phyloP scores from a whole-genome alignment of 768 basidiomycete species.

The Lactarius akahatsu region DNA sequence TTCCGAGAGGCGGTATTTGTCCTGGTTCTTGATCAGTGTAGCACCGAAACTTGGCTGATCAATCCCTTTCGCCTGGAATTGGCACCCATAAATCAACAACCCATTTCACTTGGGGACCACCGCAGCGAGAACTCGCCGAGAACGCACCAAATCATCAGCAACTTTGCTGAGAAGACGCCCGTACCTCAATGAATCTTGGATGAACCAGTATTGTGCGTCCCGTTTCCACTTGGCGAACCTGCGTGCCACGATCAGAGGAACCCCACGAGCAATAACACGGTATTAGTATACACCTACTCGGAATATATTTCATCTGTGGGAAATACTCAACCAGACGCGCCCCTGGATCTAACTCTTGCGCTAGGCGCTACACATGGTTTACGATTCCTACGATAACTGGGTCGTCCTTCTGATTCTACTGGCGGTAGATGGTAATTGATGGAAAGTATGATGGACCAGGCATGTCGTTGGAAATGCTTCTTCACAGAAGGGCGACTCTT shows the following conservation, averaged over 20 bases:
- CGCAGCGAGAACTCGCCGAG: background rate
- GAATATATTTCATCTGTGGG: too few species aligned
- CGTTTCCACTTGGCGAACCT: too few species aligned
- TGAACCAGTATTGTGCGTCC: too few species aligned
- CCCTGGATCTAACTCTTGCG: background rate
- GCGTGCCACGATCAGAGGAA: too few species aligned
- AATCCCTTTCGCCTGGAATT: background rate
- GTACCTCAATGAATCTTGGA: too few species aligned
- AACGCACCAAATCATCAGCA: background rate
- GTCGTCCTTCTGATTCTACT: constrained; percentile 24
- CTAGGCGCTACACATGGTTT: background rate
- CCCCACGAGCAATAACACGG: too few species aligned
- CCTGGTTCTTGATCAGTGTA: constrained; percentile 8
- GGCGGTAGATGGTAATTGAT: constrained; percentile 10
- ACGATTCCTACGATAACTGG: background rate
- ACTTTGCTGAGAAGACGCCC: too few species aligned
- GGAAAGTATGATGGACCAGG: constrained; percentile 33
- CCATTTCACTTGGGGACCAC: background rate
- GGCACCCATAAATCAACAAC: background rate
- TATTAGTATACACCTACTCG: too few species aligned
- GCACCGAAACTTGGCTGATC: constrained; percentile 10
- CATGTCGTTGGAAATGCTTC: constrained; percentile 33
- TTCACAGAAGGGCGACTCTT: constrained; percentile 34
- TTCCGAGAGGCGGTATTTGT: constrained; percentile 7
- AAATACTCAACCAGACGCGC: too few species aligned